Evolutionary conservation across 768 basidiomycete genomes (phyloP).

Genomic region (Trametopsis cervina): DNA sequence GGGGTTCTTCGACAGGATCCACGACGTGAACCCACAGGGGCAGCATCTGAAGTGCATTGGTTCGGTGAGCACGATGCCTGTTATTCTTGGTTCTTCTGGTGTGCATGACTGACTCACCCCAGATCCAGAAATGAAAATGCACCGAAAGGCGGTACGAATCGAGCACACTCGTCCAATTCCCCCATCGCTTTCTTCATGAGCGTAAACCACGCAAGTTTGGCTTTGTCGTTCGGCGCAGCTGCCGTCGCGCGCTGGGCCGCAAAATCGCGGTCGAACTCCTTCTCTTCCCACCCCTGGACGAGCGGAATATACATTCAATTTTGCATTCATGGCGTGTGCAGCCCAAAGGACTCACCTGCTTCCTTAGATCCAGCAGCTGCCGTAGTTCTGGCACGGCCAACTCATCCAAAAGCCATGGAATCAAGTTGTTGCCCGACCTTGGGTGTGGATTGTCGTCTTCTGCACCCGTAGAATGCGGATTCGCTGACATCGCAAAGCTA

Average conservation of each 20-base stretch:
- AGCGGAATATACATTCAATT: background rate
- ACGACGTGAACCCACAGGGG: slow-evolving; percentile 18
- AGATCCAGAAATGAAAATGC: slow-evolving; percentile 15
- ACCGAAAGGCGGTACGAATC: slow-evolving; percentile 5
- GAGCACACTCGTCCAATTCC: slow-evolving; percentile 14
- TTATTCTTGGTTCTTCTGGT: background rate
- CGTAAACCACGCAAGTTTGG: slow-evolving; percentile 11
- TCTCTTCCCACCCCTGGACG: slow-evolving; percentile 9
- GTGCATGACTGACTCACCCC: slow-evolving; percentile 6
- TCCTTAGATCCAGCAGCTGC: background rate
- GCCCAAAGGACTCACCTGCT: background rate
- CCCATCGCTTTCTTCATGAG: slow-evolving; percentile 15
- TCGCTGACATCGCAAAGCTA: background rate
- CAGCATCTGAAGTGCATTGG: slow-evolving; percentile 14
- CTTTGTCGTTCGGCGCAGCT: slow-evolving; percentile 2
- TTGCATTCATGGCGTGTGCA: no score
- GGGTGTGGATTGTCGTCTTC: background rate
- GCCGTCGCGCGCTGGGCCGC: slow-evolving; percentile 8
- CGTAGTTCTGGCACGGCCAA: background rate
- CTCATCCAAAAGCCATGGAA: background rate
- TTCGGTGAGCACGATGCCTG: background rate
- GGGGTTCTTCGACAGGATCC: slow-evolving; percentile 12
- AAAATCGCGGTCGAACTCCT: slow-evolving; percentile 9
- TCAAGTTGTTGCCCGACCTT: background rate
- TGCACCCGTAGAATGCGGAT: background rate